Evolutionary conservation across 2,329 filamentous ascomycete genomes (phyloP), one percentile per base, ranked within the genome.

Genomic region (Harringtonia aguacate): DNA sequence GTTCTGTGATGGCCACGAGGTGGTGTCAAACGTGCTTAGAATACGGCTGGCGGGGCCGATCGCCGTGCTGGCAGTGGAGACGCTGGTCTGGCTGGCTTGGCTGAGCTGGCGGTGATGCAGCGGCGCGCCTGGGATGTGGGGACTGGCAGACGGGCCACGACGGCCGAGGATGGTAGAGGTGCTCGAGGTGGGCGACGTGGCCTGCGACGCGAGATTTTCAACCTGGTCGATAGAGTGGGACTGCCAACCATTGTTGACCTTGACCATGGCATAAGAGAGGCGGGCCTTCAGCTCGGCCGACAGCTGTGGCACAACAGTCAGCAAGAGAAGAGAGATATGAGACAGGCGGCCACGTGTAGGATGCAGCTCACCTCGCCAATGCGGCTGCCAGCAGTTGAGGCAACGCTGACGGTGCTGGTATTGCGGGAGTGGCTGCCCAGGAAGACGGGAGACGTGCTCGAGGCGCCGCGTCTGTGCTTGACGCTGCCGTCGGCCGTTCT

Each of bases 211-310:
- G 34, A 86, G 65, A 38, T 76, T 77, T 62, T 90, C 86, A 27
- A 90, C 76, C 61, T 90, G 84, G 44, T 84, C 80, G 46, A 92
- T 77, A 17, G 79, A 79, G 50, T 83, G 79, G 40, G 81, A 75
- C 62, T 94, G 84, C 83, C 88, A 92, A 46, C 86, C 87, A 57
- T 94, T 81, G 58, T 87, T 86, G 34, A 95, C 84, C 62, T 95
- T 95, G 58, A 94, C 75, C 75, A 94, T 92, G 51, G 90, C 90
- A 61, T 95, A 95, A 8, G 87, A 86, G 24, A 97, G 73, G 55
- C 87, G 84, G 41, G 87, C 81, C 58, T 82, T 84, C 42, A 97
- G 73, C 57, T 90, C 84, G 44, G 81, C 77, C 34, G 86, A 87
- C 43, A 86, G 67, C 84, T 88, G 59, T 8, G 10, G 3, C n/a